These are phyloP conservation scores for Nicotiana rustica DNA, from an alignment of 305 asterid species.

Conservation along the genomic window DNA sequence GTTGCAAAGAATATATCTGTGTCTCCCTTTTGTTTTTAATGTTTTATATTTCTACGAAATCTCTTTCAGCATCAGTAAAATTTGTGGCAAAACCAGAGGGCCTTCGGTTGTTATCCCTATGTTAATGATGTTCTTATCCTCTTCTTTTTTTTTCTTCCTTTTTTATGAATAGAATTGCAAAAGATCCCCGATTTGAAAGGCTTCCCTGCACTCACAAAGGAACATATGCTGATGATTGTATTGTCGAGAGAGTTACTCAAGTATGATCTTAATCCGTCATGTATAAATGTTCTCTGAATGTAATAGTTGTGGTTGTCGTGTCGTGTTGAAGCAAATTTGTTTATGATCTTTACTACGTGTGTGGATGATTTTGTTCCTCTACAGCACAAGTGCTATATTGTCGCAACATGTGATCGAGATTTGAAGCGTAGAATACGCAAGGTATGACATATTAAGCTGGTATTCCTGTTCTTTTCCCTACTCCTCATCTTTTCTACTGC, in stretches of 20 bases:
- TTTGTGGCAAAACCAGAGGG: background rate
- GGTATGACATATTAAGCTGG: slow-evolving; percentile 47
- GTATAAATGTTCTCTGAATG: slow-evolving; percentile 5
- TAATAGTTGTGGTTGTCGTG: background rate
- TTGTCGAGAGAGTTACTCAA: slow-evolving; percentile 95
- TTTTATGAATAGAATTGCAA: slow-evolving; percentile 72
- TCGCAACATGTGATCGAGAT: slow-evolving; percentile 98
- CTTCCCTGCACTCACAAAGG: slow-evolving; percentile 98
- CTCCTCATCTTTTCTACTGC: background rate
- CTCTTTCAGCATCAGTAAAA: background rate
- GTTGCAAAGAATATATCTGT: background rate
- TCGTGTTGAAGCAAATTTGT: background rate
- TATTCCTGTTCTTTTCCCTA: background rate
- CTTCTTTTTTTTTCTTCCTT: slow-evolving; percentile 3
- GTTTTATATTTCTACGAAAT: background rate
- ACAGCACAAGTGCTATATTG: slow-evolving; percentile 98
- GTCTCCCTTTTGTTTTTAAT: background rate
- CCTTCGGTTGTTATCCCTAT: background rate
- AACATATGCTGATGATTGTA: slow-evolving; percentile 98
- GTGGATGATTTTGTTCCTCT: slow-evolving; percentile 18
- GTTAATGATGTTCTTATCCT: slow-evolving; percentile 7
- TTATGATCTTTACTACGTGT: background rate
- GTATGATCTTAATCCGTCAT: slow-evolving; percentile 42
- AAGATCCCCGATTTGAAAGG: slow-evolving; percentile 98
- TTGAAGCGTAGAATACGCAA: slow-evolving; percentile 97